Conservation (phyloP, 2,329 filamentous ascomycete genomes). For the Microsporum ferrugineum region DNA sequence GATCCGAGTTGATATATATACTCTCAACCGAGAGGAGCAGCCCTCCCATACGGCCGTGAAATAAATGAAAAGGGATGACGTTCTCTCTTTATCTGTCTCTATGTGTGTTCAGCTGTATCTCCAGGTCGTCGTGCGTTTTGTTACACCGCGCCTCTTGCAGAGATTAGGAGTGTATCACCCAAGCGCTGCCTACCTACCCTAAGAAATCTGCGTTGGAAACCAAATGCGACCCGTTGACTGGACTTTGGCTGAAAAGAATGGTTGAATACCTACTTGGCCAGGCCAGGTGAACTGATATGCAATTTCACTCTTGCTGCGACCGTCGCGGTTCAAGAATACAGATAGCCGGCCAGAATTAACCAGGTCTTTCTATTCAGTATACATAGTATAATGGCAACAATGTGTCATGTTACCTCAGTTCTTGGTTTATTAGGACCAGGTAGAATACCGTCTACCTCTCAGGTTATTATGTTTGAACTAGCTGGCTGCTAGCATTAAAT, state of each 20-base stretch:
- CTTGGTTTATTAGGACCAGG: no score
- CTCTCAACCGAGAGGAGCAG: background rate
- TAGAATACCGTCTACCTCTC: no score
- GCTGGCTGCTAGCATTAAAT: background rate
- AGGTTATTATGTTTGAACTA: no score
- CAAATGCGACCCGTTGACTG: background rate
- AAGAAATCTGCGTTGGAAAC: background rate
- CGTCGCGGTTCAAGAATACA: background rate
- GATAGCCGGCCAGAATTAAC: background rate
- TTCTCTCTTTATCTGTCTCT: background rate
- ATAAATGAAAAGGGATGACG: background rate
- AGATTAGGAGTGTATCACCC: background rate
- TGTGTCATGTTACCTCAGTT: no score
- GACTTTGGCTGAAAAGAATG: background rate
- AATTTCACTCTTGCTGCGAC: background rate
- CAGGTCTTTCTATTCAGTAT: background rate
- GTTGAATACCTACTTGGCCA: background rate
- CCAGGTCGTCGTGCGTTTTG: background rate
- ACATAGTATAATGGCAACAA: no score
- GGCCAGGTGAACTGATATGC: background rate
- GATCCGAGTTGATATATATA: background rate
- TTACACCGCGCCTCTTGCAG: background rate
- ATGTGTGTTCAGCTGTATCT: background rate
- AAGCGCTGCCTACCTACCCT: background rate
- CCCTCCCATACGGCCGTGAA: background rate